phyloP scores from a whole-genome alignment of 371 early-diverging fungal genomes.

The Circinella umbellata region DNA sequence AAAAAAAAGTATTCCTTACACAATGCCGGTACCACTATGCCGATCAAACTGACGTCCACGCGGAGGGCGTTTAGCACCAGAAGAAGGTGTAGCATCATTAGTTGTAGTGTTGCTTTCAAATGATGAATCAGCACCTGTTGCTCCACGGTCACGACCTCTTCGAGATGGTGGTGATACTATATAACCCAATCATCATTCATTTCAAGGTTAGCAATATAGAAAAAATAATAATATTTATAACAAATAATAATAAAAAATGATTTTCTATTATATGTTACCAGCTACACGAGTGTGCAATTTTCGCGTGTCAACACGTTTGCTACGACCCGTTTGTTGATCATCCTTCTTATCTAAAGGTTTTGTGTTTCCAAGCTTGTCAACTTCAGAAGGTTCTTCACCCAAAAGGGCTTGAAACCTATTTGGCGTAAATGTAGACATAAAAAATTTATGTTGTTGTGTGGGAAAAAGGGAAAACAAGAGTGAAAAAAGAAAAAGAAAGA shows the following conservation, averaged over 20 bases:
- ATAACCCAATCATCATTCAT: not conserved
- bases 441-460: not conserved
- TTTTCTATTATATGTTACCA: not conserved
- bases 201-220: not conserved
- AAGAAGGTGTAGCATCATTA: slow-evolving; percentile 1
- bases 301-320: slow-evolving; percentile 15
- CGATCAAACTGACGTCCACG: slow-evolving; percentile 73
- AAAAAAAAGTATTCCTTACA: slow-evolving; percentile 37
- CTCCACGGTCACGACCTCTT: slow-evolving; percentile 27
- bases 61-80: slow-evolving; percentile 5
- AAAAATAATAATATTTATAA: not conserved
- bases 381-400: slow-evolving; percentile 43
- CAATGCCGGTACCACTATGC: slow-evolving; percentile 70
- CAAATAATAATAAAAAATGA: not conserved
- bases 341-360: slow-evolving; percentile 28
- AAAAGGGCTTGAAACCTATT: slow-evolving; percentile 44
- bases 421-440: slow-evolving; percentile 34
- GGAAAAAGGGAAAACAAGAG: not conserved
- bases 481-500: not conserved
- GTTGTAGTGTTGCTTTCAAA: not conserved
- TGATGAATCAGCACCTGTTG: slow-evolving; percentile 11
- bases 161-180: slow-evolving; percentile 52
- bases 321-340: slow-evolving; percentile 11
- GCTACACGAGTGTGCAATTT: slow-evolving; percentile 17
- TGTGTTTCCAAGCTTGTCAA: slow-evolving; percentile 46